phyloP scores from a whole-genome alignment of 169 alveolate species.

The Pseudocohnilembus persalinus region DNA sequence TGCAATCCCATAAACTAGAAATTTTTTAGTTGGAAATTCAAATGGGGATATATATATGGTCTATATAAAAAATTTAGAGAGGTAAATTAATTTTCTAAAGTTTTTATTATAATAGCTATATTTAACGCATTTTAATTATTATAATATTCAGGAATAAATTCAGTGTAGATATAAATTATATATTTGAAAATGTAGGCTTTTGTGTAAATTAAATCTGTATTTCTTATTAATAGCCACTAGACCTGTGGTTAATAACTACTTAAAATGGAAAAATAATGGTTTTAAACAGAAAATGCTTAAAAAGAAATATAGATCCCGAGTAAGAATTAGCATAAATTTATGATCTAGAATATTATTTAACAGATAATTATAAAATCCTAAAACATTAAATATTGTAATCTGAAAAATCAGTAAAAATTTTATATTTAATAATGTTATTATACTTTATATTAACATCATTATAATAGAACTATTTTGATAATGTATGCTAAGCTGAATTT shows the following conservation, averaged over 20 bases:
- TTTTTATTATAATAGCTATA: background rate
- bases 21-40: conserved; percentile 8
- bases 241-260: background rate
- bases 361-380: conserved; percentile 4
- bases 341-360: conserved; percentile 14
- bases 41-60: conserved; percentile 18
- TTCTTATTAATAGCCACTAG: background rate
- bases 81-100: background rate
- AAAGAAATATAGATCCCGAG: conserved; percentile 14
- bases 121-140: too few species aligned
- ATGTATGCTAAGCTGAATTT: background rate
- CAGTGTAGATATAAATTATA: conserved; percentile 4
- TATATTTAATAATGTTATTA: too few species aligned
- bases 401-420: background rate
- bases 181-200: conserved; percentile 13
- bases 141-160: background rate
- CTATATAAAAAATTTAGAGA: background rate
- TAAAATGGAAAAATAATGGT: conserved; percentile 16
- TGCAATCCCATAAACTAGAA: conserved; percentile 16
- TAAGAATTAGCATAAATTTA: conserved; percentile 16
- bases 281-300: conserved; percentile 4
- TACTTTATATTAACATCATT: too few species aligned
- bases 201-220: background rate
- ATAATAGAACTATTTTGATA: background rate
- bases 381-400: background rate